These are phyloP conservation scores for Apiospora saccharicola DNA, from an alignment of 2,329 filamentous ascomycete genomes.

Conservation along the genomic window DNA sequence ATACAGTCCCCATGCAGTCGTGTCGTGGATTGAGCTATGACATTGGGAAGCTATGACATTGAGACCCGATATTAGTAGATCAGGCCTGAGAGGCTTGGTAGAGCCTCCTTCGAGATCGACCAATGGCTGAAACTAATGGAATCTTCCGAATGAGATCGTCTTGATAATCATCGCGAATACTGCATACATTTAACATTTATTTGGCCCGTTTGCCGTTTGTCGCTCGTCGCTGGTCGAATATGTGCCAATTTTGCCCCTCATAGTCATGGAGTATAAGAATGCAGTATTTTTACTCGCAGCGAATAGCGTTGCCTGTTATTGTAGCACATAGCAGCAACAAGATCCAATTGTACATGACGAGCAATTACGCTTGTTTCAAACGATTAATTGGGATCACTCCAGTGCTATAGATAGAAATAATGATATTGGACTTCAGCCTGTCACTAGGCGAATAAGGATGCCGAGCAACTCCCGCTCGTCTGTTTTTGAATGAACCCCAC, in stretches of 20 bases:
- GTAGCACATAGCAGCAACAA: not conserved
- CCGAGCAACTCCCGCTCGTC: not conserved
- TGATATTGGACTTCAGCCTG: not conserved
- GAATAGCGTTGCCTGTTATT: not conserved
- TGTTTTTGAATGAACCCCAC: not conserved
- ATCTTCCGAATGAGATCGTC: not conserved
- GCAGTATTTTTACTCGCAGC: not conserved
- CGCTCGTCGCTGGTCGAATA: not conserved
- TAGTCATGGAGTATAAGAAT: not conserved
- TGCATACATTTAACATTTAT: not conserved
- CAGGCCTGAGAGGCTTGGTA: not conserved
- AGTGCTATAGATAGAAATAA: not conserved
- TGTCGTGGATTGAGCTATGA: not conserved
- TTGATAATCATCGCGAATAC: not conserved
- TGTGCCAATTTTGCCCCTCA: not conserved
- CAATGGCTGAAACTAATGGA: not conserved
- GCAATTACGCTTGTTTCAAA: not conserved
- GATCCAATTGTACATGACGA: not conserved
- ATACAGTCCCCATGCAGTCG: not conserved
- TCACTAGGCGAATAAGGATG: not conserved
- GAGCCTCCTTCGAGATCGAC: not conserved
- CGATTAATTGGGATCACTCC: not conserved
- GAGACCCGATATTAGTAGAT: not conserved
- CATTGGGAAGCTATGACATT: conserved; percentile 5
- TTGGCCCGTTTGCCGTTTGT: not conserved